These are phyloP conservation scores for Solanum bukasovii DNA, from an alignment of 257 asterid genomes.

Conservation along the genomic window DNA sequence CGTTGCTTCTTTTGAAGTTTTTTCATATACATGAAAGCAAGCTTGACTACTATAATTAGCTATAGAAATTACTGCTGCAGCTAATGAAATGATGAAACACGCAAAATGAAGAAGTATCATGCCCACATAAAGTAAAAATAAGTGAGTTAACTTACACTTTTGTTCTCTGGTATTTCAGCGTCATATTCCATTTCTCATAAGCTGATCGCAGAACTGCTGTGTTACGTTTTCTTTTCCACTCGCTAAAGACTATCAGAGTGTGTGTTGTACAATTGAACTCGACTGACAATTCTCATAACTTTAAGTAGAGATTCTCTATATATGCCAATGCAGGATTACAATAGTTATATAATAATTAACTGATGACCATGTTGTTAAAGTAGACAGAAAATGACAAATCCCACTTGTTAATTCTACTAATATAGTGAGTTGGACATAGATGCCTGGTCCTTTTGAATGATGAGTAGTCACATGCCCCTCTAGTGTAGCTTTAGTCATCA, in stretches of 20 bases:
- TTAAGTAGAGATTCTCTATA: neutral
- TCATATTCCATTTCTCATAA: neutral
- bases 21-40: neutral
- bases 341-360: neutral
- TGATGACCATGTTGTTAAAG: neutral
- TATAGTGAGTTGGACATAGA: neutral
- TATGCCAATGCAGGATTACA: neutral
- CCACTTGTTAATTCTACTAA: constrained; percentile 1
- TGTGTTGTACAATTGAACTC: neutral
- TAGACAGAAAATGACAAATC: neutral
- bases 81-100: neutral
- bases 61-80: neutral
- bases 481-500: neutral
- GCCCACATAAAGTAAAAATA: neutral
- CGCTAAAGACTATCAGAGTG: neutral
- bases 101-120: neutral
- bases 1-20: neutral
- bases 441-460: neutral
- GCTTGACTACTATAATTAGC: neutral
- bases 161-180: neutral
- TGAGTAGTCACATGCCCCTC: constrained; percentile 1
- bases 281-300: neutral
- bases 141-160: neutral
- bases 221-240: neutral
- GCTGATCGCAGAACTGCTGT: neutral